Evolutionary conservation across 371 early-diverging fungal genomes (phyloP), one percentile per base, ranked within the genome.

Genomic region (Apophysomyces elegans): DNA sequence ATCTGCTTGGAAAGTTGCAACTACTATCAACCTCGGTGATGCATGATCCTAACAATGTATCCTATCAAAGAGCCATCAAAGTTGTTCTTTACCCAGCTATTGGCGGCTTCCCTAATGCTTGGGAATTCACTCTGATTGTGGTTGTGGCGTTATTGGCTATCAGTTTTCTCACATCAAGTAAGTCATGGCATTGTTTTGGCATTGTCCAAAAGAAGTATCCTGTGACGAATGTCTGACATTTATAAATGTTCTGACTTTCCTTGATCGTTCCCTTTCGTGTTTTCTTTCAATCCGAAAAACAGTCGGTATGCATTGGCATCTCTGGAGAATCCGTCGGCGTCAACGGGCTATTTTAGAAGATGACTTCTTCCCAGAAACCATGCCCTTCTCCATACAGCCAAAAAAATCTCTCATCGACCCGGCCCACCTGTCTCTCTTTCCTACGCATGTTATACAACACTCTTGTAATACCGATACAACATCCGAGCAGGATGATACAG

Each of bases 41-140:
- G 5, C 43, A 59, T 0, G 58, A 37, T 2, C 39, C 68, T 13
- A 65, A 72, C 59, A 74, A 70, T 47, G 70, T 68, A 35, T 61
- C 65, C 3, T 63, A 70, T 37, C 78, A 79, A 59, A 69, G 66
- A 56, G 75, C 69, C 1, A 64, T 75, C 16, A 67, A 62, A 26
- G 73, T 79, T 16, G 63, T 64, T 0, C 64, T 84, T 56, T 78
- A 81, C 60, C 84, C 84, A 13, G 70, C 75, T 16, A 68, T 76
- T 26, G 75, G 77, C 18, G 75, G 72, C 0, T 79, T 81, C 61
- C 77, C 86, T 0, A 78, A 77, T 62, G 75, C 85, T 32, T 87
- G 87, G 87, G 86, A 85, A 68, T 84, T 84, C 63, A 81, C 83
- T 1, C 64, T 87, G 47, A 79, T 85, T 36, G 74, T 87, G 18